Evolutionary conservation across 768 basidiomycete species (phyloP).

Genomic region (Lactarius tabidus): DNA sequence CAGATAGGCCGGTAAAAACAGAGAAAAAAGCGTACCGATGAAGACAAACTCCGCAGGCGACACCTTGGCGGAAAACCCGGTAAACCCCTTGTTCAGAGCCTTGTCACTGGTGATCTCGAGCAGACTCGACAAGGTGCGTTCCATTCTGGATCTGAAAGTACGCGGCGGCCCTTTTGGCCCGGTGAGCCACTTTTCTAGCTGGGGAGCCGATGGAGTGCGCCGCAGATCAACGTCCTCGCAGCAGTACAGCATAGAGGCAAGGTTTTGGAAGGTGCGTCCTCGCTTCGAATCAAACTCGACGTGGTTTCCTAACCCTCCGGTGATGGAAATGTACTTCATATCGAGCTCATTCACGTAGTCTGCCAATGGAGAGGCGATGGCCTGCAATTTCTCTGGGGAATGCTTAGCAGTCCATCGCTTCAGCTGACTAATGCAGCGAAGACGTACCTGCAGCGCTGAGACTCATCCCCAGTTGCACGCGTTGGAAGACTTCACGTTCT

Average conservation of each 20-base stretch:
- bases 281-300: slow-evolving; percentile 64
- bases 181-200: slow-evolving; percentile 48
- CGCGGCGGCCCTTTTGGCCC: slow-evolving; percentile 38
- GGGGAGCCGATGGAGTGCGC: slow-evolving; percentile 45
- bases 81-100: slow-evolving; percentile 32
- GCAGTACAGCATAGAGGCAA: slow-evolving; percentile 67
- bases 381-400: slow-evolving; percentile 68
- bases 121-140: slow-evolving; percentile 49
- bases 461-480: slow-evolving; percentile 76
- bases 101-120: slow-evolving; percentile 47
- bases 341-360: slow-evolving; percentile 63
- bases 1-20: background rate
- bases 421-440: background rate
- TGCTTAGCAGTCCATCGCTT: background rate
- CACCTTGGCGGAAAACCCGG: slow-evolving; percentile 51
- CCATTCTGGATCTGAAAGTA: slow-evolving; percentile 52
- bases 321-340: slow-evolving; percentile 49
- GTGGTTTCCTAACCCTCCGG: slow-evolving; percentile 52
- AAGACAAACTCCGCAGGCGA: slow-evolving; percentile 79
- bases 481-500: slow-evolving; percentile 78
- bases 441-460: slow-evolving; percentile 65
- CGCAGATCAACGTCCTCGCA: slow-evolving; percentile 50
- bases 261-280: slow-evolving; percentile 71
- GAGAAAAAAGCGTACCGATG: slow-evolving; percentile 47
- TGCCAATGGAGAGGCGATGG: slow-evolving; percentile 67